Evolutionary conservation across 495 filamentous ascomycete genomes (phyloP).

Genomic region (Daldinia childiae): DNA sequence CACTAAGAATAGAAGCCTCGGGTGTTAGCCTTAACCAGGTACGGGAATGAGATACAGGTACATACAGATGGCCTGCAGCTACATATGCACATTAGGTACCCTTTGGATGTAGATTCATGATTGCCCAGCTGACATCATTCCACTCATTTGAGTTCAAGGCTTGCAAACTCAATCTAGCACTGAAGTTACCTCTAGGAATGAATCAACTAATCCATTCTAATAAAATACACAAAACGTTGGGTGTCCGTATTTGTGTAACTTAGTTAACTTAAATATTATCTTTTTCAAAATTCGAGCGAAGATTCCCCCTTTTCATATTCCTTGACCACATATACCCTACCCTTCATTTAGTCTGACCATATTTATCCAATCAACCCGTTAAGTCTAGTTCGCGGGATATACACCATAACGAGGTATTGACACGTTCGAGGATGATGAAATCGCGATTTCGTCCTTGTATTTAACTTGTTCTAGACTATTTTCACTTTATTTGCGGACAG

Average conservation of each 20-base stretch:
- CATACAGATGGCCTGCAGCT: background rate
- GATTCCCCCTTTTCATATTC: background rate
- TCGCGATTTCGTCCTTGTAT: conserved; percentile 8
- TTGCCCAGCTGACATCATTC: conserved; percentile 31
- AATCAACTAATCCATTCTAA: background rate
- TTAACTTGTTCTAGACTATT: conserved; percentile 10
- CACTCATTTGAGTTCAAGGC: conserved; percentile 14
- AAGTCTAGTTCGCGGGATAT: conserved; percentile 20
- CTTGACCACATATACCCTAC: background rate
- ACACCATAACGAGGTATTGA: background rate
- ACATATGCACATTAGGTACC: background rate
- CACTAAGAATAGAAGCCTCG: conserved; percentile 38
- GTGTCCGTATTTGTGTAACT: background rate
- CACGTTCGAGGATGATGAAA: background rate
- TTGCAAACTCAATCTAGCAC: conserved; percentile 18
- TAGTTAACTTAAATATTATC: no score
- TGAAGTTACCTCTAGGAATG: conserved; percentile 10
- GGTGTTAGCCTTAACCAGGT: background rate
- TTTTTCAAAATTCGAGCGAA: no score
- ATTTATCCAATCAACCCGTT: background rate
- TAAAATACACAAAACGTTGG: background rate
- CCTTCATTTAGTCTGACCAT: background rate
- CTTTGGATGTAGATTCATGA: background rate
- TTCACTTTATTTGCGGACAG: conserved; percentile 11
- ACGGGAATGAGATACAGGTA: background rate